Evolutionary conservation across 108 stramenopile species (phyloP).

Genomic region (Cyclotella choctawhatcheeana): DNA sequence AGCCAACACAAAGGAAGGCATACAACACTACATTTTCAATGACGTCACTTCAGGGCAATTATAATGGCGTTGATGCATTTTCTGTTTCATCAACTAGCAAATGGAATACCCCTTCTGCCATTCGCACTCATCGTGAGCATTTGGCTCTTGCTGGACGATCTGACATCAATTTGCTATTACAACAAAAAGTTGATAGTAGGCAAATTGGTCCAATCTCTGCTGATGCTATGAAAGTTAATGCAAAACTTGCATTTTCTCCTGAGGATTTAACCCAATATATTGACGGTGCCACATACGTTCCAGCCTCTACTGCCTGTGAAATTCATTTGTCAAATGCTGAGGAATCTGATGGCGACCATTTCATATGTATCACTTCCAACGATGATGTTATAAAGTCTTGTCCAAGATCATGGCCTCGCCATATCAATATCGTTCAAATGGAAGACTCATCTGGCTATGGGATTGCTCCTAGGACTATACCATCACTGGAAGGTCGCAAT

Average conservation of each 20-base stretch:
- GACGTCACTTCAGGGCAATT: neutral
- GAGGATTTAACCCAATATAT: neutral
- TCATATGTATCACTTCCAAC: neutral
- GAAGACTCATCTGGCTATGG: slow-evolving; percentile 1
- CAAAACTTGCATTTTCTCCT: neutral
- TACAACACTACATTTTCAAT: neutral
- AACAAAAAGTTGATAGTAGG: neutral
- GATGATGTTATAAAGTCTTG: neutral
- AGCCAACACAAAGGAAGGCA: neutral
- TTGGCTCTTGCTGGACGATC: neutral
- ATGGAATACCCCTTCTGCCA: neutral
- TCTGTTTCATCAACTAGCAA: neutral
- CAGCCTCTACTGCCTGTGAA: neutral
- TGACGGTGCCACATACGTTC: slow-evolving; percentile 4
- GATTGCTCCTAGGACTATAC: neutral
- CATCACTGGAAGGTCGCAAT: neutral
- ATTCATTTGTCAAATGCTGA: neutral
- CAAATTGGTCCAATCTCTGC: neutral
- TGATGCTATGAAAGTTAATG: neutral
- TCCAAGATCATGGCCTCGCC: neutral
- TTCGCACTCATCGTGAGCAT: neutral
- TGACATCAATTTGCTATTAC: neutral
- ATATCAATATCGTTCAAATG: neutral
- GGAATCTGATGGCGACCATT: too few relatives aligned
- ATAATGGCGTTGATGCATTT: neutral